Conservation (phyloP, 305 asterid genomes). For the Rubia balearica region DNA sequence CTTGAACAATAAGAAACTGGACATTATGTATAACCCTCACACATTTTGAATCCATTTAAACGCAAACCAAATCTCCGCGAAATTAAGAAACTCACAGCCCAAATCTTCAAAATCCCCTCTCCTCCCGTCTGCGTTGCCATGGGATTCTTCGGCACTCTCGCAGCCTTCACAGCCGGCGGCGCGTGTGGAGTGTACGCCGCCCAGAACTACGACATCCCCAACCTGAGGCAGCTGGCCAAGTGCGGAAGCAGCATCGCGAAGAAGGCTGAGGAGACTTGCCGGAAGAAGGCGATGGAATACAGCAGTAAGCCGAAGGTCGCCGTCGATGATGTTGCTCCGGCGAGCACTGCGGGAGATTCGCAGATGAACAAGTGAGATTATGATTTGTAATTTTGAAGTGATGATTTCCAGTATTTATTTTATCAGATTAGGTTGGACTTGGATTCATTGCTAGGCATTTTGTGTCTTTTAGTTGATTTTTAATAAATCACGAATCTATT, state of each 20-base stretch:
- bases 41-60: not conserved
- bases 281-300: constrained; percentile 22
- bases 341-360: not conserved
- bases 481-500: too few relatives aligned
- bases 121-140: not conserved
- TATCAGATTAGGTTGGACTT: not conserved
- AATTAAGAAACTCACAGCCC: not conserved
- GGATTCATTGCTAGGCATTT: too few relatives aligned
- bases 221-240: constrained; percentile 19
- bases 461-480: too few relatives aligned
- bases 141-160: not conserved
- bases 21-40: too few relatives aligned
- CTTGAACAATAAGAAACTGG: not conserved
- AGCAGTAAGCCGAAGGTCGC: not conserved
- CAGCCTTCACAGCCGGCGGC: constrained; percentile 31
- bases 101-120: not conserved
- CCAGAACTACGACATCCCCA: constrained; percentile 34
- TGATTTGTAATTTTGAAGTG: not conserved
- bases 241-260: constrained; percentile 13
- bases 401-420: not conserved
- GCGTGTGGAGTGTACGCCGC: constrained; percentile 32
- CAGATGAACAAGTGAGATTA: not conserved
- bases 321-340: not conserved
- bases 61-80: not conserved
- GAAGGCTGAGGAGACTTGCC: constrained; percentile 23